These are phyloP conservation scores for Mimosa pudica DNA, from an alignment of 306 rosid genomes.

Conservation along the genomic window DNA sequence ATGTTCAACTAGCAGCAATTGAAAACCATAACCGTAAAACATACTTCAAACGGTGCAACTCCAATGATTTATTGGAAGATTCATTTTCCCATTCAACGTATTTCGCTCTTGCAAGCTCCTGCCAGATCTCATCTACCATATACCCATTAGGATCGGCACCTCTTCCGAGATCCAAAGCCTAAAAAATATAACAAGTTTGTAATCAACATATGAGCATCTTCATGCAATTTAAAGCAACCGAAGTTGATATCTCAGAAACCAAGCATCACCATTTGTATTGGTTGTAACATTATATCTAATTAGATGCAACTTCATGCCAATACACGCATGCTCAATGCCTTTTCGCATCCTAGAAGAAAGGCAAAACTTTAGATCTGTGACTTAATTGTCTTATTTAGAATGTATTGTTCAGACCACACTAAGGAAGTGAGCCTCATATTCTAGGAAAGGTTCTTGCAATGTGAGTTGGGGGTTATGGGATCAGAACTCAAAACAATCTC, in stretches of 20 bases:
- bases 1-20: slow-evolving; percentile 1
- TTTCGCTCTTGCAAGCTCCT: slow-evolving; percentile 85
- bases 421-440: too few species aligned
- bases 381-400: too few species aligned
- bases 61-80: slow-evolving; percentile 65
- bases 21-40: slow-evolving; percentile 35
- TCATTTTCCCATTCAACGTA: slow-evolving; percentile 74
- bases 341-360: background rate
- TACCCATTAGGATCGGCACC: slow-evolving; percentile 72
- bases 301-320: background rate
- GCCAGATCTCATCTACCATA: slow-evolving; percentile 88
- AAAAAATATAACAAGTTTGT: background rate
- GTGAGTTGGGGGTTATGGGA: too few species aligned
- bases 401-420: too few species aligned
- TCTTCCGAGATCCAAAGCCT: slow-evolving; percentile 96
- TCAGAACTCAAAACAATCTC: too few species aligned
- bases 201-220: slow-evolving; percentile 14
- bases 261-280: background rate
- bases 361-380: background rate
- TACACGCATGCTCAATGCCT: background rate
- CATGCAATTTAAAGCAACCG: background rate
- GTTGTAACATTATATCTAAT: slow-evolving; percentile 1
- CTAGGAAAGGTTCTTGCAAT: too few species aligned
- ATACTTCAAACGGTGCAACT: slow-evolving; percentile 69
- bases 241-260: slow-evolving; percentile 17